Evolutionary conservation across 371 early-diverging fungal species (phyloP).

Genomic region (Zopfochytrium polystomum): DNA sequence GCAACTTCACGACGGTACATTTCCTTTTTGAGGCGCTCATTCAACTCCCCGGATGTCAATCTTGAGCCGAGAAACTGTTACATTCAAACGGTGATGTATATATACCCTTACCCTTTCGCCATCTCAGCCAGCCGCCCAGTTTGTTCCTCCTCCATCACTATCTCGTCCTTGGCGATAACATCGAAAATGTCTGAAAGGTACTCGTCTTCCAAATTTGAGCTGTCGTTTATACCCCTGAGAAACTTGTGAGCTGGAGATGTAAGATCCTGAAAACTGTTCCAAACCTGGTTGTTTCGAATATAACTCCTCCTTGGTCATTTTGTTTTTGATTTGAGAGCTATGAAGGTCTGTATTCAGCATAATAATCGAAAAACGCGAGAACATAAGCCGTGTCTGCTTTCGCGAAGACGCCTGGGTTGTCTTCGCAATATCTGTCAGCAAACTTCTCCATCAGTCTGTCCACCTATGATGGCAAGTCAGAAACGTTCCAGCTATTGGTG

Average conservation of each 20-base stretch:
- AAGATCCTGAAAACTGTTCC: neutral
- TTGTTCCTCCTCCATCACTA: slow-evolving; percentile 57
- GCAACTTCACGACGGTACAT: slow-evolving; percentile 48
- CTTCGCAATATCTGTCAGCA: slow-evolving; percentile 57
- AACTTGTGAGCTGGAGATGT: no score
- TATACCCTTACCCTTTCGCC: slow-evolving; percentile 35
- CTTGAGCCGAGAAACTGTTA: slow-evolving; percentile 10
- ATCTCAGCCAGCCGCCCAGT: slow-evolving; percentile 39
- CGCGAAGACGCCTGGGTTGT: slow-evolving; percentile 52
- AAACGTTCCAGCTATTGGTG: neutral
- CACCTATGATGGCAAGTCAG: slow-evolving; percentile 24
- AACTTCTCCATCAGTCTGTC: slow-evolving; percentile 66
- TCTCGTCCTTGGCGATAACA: slow-evolving; percentile 51
- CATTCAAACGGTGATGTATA: slow-evolving; percentile 3
- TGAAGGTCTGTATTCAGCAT: slow-evolving; percentile 68
- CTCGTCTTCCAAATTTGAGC: slow-evolving; percentile 47
- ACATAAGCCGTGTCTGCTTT: slow-evolving; percentile 61
- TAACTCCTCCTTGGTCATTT: slow-evolving; percentile 52
- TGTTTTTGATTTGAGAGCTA: slow-evolving; percentile 55
- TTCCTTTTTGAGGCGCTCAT: slow-evolving; percentile 49
- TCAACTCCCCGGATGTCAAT: slow-evolving; percentile 46
- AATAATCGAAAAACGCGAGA: slow-evolving; percentile 64
- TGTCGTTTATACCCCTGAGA: slow-evolving; percentile 52
- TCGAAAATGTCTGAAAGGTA: slow-evolving; percentile 50
- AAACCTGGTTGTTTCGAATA: neutral